These are phyloP conservation scores for Euphorbia tirucalli DNA, from an alignment of 345 rosid species.

Conservation along the genomic window DNA sequence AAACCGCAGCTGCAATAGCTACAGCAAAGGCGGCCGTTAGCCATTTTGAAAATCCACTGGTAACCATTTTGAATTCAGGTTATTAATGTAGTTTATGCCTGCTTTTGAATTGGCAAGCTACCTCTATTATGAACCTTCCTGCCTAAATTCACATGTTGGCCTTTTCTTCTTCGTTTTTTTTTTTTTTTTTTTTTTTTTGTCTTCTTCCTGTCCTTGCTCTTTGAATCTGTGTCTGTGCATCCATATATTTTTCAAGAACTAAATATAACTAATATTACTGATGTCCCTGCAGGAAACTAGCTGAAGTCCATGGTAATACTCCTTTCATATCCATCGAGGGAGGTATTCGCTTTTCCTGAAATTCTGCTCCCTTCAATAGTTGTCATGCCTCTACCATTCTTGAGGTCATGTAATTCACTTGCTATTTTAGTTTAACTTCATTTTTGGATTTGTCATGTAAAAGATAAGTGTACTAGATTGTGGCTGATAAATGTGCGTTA, in stretches of 20 bases:
- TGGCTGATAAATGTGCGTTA: slow-evolving; percentile 13
- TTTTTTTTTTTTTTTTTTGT: too few relatives aligned
- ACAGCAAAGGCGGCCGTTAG: slow-evolving; percentile 15
- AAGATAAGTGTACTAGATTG: too few relatives aligned
- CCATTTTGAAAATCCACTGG: slow-evolving; percentile 22
- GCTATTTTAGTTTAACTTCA: background rate
- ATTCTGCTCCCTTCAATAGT: slow-evolving; percentile 73
- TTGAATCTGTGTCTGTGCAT: background rate
- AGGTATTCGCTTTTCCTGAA: slow-evolving; percentile 65
- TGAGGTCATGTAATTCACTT: slow-evolving; percentile 47
- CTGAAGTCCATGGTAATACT: slow-evolving; percentile 4
- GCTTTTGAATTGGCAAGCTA: too few relatives aligned
- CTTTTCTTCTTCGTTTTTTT: too few relatives aligned
- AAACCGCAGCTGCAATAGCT: slow-evolving; percentile 32
- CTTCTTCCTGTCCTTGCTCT: too few relatives aligned
- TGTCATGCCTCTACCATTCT: slow-evolving; percentile 93
- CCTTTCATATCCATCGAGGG: slow-evolving; percentile 22
- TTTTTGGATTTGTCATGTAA: background rate
- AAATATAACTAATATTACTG: too few relatives aligned
- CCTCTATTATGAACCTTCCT: too few relatives aligned
- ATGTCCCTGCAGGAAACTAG: slow-evolving; percentile 34
- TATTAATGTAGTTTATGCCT: too few relatives aligned
- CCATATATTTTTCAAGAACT: too few relatives aligned
- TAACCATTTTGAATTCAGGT: too few relatives aligned
- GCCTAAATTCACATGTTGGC: too few relatives aligned